Conservation (phyloP, 2,329 filamentous ascomycete species). For the Thelonectria rubi region DNA sequence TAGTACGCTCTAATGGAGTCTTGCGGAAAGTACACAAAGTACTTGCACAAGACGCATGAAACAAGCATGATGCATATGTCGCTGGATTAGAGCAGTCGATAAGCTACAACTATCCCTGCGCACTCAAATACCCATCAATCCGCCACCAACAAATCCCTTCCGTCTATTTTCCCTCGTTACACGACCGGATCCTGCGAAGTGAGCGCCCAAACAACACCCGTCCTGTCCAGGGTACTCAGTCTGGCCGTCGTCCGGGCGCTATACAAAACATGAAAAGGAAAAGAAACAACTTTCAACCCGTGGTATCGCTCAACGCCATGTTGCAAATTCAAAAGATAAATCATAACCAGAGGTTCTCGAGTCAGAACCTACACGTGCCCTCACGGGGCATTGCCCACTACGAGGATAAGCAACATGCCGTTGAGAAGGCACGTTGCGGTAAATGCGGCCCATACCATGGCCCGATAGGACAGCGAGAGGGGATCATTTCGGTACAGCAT, state of each 20-base stretch:
- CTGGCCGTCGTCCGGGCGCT: slow-evolving; percentile 3
- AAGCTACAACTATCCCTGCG: slow-evolving; percentile 7
- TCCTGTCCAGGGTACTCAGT: slow-evolving; percentile 7
- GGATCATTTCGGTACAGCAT: slow-evolving; percentile 62
- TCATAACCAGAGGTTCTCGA: slow-evolving; percentile 17
- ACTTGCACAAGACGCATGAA: slow-evolving; percentile 5
- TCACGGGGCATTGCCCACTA: slow-evolving; percentile 52
- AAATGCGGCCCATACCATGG: slow-evolving; percentile 52
- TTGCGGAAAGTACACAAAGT: neutral
- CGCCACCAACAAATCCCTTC: slow-evolving; percentile 4
- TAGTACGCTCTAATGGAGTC: neutral
- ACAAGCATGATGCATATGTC: slow-evolving; percentile 2
- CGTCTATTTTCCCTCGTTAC: slow-evolving; percentile 1
- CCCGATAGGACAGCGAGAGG: slow-evolving; percentile 54
- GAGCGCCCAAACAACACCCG: neutral
- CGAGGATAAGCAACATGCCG: slow-evolving; percentile 54
- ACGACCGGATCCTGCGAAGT: slow-evolving; percentile 3
- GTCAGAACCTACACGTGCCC: neutral
- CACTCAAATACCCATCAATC: slow-evolving; percentile 8
- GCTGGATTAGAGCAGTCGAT: slow-evolving; percentile 15
- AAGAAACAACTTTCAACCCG: slow-evolving; percentile 3
- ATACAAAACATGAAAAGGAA: neutral
- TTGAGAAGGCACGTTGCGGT: slow-evolving; percentile 52
- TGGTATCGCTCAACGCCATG: slow-evolving; percentile 38
- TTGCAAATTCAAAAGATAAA: slow-evolving; percentile 23